phyloP scores from a whole-genome alignment of 257 asterid genomes.

The Striga asiatica region DNA sequence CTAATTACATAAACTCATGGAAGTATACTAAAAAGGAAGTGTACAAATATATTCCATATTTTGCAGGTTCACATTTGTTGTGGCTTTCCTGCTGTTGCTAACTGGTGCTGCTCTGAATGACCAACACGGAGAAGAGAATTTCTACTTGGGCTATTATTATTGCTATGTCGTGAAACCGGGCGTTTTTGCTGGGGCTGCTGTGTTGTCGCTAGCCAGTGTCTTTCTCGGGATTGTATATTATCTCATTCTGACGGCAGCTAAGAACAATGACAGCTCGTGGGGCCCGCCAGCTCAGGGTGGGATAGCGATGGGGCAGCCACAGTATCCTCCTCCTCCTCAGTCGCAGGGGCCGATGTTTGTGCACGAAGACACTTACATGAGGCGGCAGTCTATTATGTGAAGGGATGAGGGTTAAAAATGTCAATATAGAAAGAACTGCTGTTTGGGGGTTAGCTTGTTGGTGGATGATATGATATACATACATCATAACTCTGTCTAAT shows the following conservation, averaged over 20 bases:
- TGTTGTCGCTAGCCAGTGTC: conserved; percentile 47
- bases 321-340: conserved; percentile 36
- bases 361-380: conserved; percentile 81
- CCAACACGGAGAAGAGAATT: conserved; percentile 67
- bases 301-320: conserved; percentile 87
- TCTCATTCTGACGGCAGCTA: conserved; percentile 30
- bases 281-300: conserved; percentile 38
- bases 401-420: not conserved
- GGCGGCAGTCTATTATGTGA: conserved; percentile 34
- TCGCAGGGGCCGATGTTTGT: conserved; percentile 61
- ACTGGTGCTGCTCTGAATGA: conserved; percentile 91
- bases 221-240: conserved; percentile 52
- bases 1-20: no score
- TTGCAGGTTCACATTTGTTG: conserved; percentile 80
- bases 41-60: no score
- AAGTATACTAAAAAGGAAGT: no score
- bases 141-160: conserved; percentile 54
- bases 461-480: not conserved
- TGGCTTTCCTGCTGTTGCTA: conserved; percentile 72
- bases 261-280: conserved; percentile 30
- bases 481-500: no score
- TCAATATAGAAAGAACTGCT: not conserved
- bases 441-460: not conserved
- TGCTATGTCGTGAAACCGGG: conserved; percentile 81
- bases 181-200: conserved; percentile 81